phyloP scores from a whole-genome alignment of 129 eudicot genomes.

The Saposhnikovia divaricata region DNA sequence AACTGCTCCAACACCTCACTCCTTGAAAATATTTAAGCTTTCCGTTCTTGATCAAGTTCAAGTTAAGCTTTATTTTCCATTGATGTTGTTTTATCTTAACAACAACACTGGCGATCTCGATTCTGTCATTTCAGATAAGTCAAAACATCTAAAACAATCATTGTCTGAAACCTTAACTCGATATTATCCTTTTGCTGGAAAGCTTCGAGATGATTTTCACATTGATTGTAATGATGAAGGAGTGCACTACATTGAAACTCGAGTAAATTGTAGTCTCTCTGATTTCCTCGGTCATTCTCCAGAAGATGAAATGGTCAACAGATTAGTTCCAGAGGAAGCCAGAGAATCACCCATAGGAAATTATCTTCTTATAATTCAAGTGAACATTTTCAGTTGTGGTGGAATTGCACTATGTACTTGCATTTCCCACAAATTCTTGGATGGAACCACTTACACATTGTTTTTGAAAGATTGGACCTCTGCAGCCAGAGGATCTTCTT shows the following conservation, averaged over 20 bases:
- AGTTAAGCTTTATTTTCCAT: background rate
- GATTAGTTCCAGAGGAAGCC: background rate
- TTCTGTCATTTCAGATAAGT: no score
- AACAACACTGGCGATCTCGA: background rate
- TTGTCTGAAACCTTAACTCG: slow-evolving; percentile 3
- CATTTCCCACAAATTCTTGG: slow-evolving; percentile 1
- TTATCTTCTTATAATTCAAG: background rate
- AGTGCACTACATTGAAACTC: background rate
- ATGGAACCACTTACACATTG: background rate
- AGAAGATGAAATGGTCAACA: background rate
- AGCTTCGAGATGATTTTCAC: background rate
- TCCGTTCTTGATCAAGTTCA: background rate
- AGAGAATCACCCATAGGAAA: background rate
- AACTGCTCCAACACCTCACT: background rate
- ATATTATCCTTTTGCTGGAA: slow-evolving; percentile 14
- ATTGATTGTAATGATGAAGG: slow-evolving; percentile 13
- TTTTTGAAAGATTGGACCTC: slow-evolving; percentile 7
- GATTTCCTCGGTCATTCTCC: background rate
- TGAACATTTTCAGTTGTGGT: slow-evolving; percentile 10
- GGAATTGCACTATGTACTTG: background rate
- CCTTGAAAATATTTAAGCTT: background rate
- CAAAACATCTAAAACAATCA: background rate
- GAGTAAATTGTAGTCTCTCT: background rate
- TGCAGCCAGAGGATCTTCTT: background rate
- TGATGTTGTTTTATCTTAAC: background rate